These are phyloP conservation scores for Jasminum sambac DNA, from an alignment of 257 asterid genomes.

Conservation along the genomic window DNA sequence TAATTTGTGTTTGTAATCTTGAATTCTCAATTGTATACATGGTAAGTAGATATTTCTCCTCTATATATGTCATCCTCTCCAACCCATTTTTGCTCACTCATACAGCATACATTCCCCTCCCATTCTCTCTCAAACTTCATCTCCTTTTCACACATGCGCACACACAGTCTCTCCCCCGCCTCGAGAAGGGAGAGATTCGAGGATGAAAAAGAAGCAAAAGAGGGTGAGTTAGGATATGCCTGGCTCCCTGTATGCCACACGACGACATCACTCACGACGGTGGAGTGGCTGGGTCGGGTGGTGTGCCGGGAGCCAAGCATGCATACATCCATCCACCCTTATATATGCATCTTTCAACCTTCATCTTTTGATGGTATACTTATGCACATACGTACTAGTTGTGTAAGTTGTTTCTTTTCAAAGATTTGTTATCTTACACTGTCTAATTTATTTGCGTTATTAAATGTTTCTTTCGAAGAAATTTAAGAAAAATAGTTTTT, in stretches of 20 bases:
- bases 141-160: background rate
- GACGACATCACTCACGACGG: constrained; percentile 21
- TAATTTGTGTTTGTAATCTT: constrained; percentile 6
- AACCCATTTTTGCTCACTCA: background rate
- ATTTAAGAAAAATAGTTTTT: too few species aligned
- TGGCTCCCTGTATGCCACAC: constrained; percentile 66
- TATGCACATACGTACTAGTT: background rate
- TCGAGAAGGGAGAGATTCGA: background rate
- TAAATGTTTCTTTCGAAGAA: too few species aligned
- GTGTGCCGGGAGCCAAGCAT: constrained; percentile 54
- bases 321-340: background rate
- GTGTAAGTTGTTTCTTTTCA: background rate
- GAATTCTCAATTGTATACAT: constrained; percentile 25
- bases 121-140: constrained; percentile 7
- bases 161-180: background rate
- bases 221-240: constrained; percentile 32
- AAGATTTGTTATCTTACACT: background rate
- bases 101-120: background rate
- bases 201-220: background rate
- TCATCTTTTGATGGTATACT: background rate
- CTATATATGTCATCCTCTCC: constrained; percentile 32
- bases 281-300: constrained; percentile 37
- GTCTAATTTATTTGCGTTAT: too few species aligned
- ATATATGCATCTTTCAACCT: background rate
- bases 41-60: constrained; percentile 28